Base-by-base conservation (phyloP, 176 grass and related monocot species). In the Cenchrus purpureus region DNA sequence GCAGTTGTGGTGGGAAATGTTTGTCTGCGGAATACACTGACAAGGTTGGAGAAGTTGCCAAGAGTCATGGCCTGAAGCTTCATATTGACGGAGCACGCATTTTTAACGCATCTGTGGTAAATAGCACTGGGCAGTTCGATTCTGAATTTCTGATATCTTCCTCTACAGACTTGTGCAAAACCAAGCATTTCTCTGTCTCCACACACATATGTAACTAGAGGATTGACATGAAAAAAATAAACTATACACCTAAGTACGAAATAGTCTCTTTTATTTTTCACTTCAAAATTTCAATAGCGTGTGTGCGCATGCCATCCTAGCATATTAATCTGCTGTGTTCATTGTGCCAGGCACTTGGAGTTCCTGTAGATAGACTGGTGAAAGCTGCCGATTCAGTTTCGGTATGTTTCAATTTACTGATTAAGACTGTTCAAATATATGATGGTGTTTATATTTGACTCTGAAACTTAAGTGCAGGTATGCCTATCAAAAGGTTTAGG, bases 81-180 rank as follows among this genome's bases (percentile, higher is more conserved):
- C 97, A 99, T 58, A 99, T 99, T 28, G 97, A 96, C 53, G 97
- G 97, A 78, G 93, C 97, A 56, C 97, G 97, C 20, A 99, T 99
- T 67, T 99, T 99, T 64, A 95, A 99, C 66, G 97, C 97, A 51
- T 93, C 97, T 25, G 90, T 94, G 85, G 97, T 96, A 92, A 92
- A 92, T 89, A 85, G 51, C 42, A 40, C 31, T 5, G 13, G 7
- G 17, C 49, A 34, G 69, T 9, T 12, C 4, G 5, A 77, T 44
- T 59, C 74, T 67, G 12, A 44, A 65, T 2, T 60, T 66, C 37
- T 20, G 10, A n/a, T 0, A 34, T 12, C 28, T 29, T 12, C 54
- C 29, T 13, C 0, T 22, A 50, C 7, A 11, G 10, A 70, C 17
- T 16, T 25, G 4, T 42, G 8, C 44, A 57, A 56, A 76, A 16